Evolutionary conservation across 192 early-diverging fungal genomes (phyloP).

Genomic region (Chytriomyces sp.): DNA sequence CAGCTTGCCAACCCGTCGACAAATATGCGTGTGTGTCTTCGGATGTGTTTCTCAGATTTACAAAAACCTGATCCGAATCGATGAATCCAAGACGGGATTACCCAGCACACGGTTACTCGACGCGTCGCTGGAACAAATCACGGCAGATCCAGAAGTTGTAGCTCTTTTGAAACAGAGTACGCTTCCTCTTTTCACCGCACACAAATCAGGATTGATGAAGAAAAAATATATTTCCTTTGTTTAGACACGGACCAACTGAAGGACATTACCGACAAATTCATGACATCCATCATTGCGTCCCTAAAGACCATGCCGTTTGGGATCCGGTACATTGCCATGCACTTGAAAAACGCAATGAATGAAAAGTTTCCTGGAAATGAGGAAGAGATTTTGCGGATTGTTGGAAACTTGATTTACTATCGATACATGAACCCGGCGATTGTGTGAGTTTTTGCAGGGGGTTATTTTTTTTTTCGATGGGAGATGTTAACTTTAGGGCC

Average conservation of each 20-base stretch:
- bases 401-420: conserved; percentile 97
- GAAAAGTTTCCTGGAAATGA: conserved; percentile 85
- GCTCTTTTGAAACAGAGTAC: conserved; percentile 47
- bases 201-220: background rate
- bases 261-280: conserved; percentile 81
- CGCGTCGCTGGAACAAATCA: conserved; percentile 78
- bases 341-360: conserved; percentile 67
- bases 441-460: conserved; percentile 57
- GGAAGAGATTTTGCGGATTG: conserved; percentile 80
- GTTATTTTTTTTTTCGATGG: conserved; percentile 3
- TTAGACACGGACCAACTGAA: conserved; percentile 70
- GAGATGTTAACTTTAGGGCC: background rate
- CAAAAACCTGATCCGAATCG: conserved; percentile 82
- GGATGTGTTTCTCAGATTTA: conserved; percentile 72
- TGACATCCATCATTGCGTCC: conserved; percentile 80
- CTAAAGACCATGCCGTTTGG: conserved; percentile 90
- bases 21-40: background rate
- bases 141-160: conserved; percentile 76
- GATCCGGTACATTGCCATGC: conserved; percentile 93
- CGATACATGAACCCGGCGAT: conserved; percentile 98
- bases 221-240: background rate
- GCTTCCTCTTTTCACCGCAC: conserved; percentile 27
- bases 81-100: conserved; percentile 87
- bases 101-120: conserved; percentile 77
- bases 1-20: background rate